Base-by-base conservation (phyloP, 1,139 yeast species). In the Hemisphaericaspora xylanilytica region DNA sequence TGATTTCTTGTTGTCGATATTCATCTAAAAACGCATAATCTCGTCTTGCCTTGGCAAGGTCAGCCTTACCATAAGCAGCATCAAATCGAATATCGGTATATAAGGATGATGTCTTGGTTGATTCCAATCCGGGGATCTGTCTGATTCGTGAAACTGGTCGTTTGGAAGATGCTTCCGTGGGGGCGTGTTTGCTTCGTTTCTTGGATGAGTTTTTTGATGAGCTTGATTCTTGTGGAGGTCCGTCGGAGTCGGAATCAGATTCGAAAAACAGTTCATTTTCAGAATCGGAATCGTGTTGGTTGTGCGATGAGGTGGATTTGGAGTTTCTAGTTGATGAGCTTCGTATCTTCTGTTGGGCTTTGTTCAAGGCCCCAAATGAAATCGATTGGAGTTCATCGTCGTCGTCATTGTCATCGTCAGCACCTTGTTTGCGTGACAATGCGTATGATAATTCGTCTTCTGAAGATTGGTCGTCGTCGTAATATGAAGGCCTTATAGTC, bases 11-110 rank as follows among this genome's bases (percentile, higher is more conserved):
- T 47, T 81, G 73, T 53, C 97, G 73, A 58, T 90, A 90, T 32
- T 85, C 90, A 61, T 90, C 95, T 45, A 92, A 65, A 53, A 92
- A 92, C 32, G 80, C 78, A 64, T 92, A 92, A 55, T 90, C 81
- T 52, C 80, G 78, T 40, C 97, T 71, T 25, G 83, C 76, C 43
- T 72, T 71, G 25, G 69, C 65, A 42, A 78, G 63, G 55, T 89
- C 92, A 0, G 95, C 86, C 51, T 80, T 84, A 42, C 97, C 97
- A 47, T 81, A 79, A 0, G 96, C 89, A 1, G 94, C 77, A 61
- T 90, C 96, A 58, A 92, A 92, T 49, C 98, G 73, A 25, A 94
- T 81, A 65, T 92, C 98, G 38, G 79, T 73, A 55, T 85, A 80
- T 28, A 81, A 58, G 24, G 68, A 58, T 8, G 32, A 29, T 7